Evolutionary conservation across 441 rosid genomes (phyloP).

Genomic region (Pelargonium australe): DNA sequence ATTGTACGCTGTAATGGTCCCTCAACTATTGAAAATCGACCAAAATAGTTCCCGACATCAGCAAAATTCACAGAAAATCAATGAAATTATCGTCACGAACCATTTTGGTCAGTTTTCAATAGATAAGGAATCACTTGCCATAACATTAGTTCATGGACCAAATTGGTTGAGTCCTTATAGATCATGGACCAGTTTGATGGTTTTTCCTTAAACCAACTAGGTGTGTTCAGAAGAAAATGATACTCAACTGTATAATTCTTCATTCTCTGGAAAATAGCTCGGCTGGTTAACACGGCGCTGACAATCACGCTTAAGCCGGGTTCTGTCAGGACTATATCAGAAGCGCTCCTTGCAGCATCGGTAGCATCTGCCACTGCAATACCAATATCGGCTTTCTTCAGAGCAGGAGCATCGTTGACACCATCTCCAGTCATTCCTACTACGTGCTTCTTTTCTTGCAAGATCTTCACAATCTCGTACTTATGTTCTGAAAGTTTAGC

Average conservation of each 20-base stretch:
- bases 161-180: no score
- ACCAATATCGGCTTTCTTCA: conserved; percentile 93
- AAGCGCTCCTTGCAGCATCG: conserved; percentile 93
- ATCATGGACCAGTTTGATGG: no score
- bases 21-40: no score
- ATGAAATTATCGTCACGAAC: no score
- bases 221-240: neutral
- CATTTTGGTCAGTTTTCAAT: no score
- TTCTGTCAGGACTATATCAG: conserved; percentile 89
- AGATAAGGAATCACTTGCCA: no score
- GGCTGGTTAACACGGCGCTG: conserved; percentile 96
- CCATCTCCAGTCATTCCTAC: conserved; percentile 99
- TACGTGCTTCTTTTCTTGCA: conserved; percentile 91
- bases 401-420: conserved; percentile 96
- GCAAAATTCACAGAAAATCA: no score
- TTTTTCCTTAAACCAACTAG: no score
- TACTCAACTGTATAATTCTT: conserved; percentile 78
- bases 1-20: no score
- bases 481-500: conserved; percentile 65
- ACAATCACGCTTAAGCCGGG: conserved; percentile 92
- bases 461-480: conserved; percentile 83
- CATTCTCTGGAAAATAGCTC: conserved; percentile 98
- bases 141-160: no score
- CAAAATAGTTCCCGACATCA: no score
- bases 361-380: conserved; percentile 95